Conservation (phyloP, 2,329 filamentous ascomycete species). For the Aspergillus sp. region DNA sequence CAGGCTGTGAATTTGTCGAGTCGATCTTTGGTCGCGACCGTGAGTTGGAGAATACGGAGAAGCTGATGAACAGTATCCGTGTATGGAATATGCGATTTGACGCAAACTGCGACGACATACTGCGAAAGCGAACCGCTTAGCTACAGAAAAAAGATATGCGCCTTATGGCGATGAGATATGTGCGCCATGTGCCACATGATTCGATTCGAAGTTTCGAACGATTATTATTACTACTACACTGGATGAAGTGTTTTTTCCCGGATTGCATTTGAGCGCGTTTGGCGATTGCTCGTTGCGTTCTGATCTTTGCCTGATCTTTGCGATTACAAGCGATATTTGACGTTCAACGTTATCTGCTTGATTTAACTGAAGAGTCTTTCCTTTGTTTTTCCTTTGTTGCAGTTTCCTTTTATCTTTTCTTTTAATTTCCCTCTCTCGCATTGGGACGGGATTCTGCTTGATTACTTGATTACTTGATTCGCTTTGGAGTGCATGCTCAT, state of each 20-base stretch:
- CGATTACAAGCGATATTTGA: conserved; percentile 3
- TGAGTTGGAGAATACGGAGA: conserved; percentile 85
- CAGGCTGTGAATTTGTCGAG: conserved; percentile 92
- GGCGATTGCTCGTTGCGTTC: conserved; percentile 27
- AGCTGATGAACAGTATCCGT: conserved; percentile 84
- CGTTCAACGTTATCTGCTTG: conserved; percentile 17
- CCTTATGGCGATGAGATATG: no score
- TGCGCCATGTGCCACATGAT: neutral
- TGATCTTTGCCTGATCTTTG: conserved; percentile 16
- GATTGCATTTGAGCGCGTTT: conserved; percentile 39
- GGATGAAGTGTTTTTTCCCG: conserved; percentile 12
- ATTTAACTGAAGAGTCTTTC: conserved; percentile 21
- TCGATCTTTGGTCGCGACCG: conserved; percentile 91
- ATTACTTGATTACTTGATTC: conserved; percentile 1
- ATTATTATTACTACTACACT: neutral
- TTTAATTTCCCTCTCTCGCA: conserved; percentile 15
- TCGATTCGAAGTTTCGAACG: neutral
- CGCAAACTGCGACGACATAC: conserved; percentile 89
- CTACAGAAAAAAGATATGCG: neutral
- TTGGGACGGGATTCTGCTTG: conserved; percentile 26
- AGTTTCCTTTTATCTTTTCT: conserved; percentile 1
- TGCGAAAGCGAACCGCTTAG: conserved; percentile 55
- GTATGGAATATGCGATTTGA: conserved; percentile 94
- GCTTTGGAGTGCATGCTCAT: conserved; percentile 21
- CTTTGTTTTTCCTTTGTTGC: conserved; percentile 17